Percentiles rank a stretch among this genome's conserved stretches.
phyloP scores from a whole-genome alignment of 225 moss, liverwort and hornwort genomes.

The Sphagnum tenellum region DNA sequence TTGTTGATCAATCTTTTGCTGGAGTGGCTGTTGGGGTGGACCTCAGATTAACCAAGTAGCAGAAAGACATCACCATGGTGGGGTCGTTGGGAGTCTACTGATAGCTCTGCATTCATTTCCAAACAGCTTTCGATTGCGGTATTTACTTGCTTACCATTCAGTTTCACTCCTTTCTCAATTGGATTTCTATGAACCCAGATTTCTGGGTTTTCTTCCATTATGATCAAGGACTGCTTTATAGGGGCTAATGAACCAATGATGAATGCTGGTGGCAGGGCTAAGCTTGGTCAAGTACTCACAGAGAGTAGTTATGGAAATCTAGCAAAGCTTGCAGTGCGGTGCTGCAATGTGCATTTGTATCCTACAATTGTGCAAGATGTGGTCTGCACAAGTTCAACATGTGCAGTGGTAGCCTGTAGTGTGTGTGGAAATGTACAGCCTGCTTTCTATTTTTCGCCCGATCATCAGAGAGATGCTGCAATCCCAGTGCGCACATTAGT shows the following conservation, averaged over 20 bases:
- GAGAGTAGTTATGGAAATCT: constrained; percentile 49
- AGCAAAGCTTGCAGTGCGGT: constrained; percentile 51
- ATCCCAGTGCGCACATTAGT: too few species aligned
- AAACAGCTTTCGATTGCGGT: constrained; percentile 70
- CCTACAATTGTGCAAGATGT: constrained; percentile 35
- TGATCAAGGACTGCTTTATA: too few species aligned
- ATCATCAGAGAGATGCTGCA: too few species aligned
- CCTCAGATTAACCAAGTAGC: constrained; percentile 28
- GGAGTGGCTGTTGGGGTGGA: neutral
- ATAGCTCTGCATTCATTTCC: constrained; percentile 84
- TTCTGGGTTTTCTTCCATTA: too few species aligned
- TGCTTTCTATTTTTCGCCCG: constrained; percentile 1
- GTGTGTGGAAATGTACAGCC: neutral
- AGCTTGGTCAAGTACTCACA: constrained; percentile 72
- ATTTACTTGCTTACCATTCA: constrained; percentile 2
- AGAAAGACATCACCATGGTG: constrained; percentile 20
- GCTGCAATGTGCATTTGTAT: constrained; percentile 46
- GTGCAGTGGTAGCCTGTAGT: constrained; percentile 36
- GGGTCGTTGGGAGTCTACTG: constrained; percentile 36
- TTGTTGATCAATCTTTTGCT: neutral
- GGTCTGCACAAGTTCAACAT: constrained; percentile 44
- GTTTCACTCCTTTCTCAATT: too few species aligned
- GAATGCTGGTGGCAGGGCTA: constrained; percentile 30
- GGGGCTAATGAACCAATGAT: neutral
- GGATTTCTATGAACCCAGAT: too few species aligned